phyloP scores from a whole-genome alignment of 2,329 filamentous ascomycete species.

The Xenoacremonium recifei region DNA sequence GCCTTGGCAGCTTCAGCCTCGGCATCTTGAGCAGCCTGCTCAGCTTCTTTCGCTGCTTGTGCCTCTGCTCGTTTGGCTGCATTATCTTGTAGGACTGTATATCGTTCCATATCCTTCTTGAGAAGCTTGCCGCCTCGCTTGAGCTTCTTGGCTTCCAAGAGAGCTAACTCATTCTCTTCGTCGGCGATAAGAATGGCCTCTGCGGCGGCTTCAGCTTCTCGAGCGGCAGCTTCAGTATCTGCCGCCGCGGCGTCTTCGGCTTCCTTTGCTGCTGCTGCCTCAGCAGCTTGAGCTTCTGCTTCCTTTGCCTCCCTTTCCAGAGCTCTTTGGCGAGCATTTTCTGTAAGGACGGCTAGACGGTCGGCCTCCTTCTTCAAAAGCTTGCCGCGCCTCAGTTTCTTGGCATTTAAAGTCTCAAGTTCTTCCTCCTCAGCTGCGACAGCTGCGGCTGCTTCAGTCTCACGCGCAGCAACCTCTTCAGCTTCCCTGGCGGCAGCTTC shows the following conservation, averaged over 20 bases:
- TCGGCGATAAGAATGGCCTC: conserved; percentile 9
- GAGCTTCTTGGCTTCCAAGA: conserved; percentile 19
- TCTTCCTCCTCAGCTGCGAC: conserved; percentile 17
- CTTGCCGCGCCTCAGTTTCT: conserved; percentile 18
- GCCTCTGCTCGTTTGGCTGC: conserved; percentile 16
- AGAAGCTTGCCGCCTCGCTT: conserved; percentile 14
- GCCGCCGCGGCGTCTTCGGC: conserved; percentile 14
- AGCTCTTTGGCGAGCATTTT: conserved; percentile 14
- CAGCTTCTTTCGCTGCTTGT: conserved; percentile 6
- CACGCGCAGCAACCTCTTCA: conserved; percentile 24
- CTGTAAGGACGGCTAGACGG: conserved; percentile 24
- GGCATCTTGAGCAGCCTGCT: conserved; percentile 1
- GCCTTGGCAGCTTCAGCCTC: conserved; percentile 13
- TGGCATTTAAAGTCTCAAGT: conserved; percentile 15
- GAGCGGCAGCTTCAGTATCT: conserved; percentile 5
- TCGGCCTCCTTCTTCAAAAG: conserved; percentile 22
- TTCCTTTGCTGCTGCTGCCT: conserved; percentile 17
- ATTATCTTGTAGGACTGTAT: conserved; percentile 17
- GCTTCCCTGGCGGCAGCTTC: conserved; percentile 24
- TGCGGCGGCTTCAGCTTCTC: conserved; percentile 5
- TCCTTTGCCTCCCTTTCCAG: conserved; percentile 11
- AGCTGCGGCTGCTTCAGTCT: conserved; percentile 20
- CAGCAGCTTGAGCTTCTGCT: conserved; percentile 18
- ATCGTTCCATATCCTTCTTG: conserved; percentile 28
- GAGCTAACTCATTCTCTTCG: conserved; percentile 18